Evolutionary conservation across 2,329 filamentous ascomycete genomes (phyloP).

Genomic region (Alternaria ethzedia): DNA sequence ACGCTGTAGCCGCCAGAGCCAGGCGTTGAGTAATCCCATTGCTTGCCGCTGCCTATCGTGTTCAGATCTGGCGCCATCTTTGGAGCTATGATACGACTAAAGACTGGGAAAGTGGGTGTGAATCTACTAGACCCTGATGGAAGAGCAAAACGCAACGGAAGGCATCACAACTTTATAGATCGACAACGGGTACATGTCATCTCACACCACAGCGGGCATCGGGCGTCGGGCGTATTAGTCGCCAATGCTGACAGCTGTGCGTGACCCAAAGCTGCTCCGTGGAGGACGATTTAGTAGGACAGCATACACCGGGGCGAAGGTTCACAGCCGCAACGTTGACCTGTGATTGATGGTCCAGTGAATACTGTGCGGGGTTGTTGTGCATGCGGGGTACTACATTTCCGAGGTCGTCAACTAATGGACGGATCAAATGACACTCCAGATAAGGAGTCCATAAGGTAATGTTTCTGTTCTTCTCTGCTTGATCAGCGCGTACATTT

Average conservation of each 20-base stretch:
- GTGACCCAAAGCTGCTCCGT: background rate
- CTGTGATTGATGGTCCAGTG: background rate
- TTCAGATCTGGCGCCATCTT: conserved; percentile 54
- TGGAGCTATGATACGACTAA: background rate
- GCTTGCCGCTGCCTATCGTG: conserved; percentile 40
- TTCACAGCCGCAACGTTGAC: background rate
- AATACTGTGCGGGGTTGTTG: conserved; percentile 2
- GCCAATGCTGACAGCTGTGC: background rate
- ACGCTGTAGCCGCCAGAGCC: conserved; percentile 52
- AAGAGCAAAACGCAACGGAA: background rate
- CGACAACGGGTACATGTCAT: background rate
- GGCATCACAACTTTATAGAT: background rate
- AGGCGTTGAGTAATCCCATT: conserved; percentile 53
- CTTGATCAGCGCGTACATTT: background rate
- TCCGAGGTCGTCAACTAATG: background rate
- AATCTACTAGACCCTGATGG: background rate
- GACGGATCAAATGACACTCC: background rate
- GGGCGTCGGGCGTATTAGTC: background rate
- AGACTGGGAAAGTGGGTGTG: background rate
- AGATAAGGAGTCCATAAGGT: rapidly evolving
- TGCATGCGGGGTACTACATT: background rate
- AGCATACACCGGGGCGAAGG: background rate
- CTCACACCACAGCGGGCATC: no score
- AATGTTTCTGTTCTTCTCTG: background rate
- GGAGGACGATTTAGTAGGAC: background rate